Evolutionary conservation across 306 rosid species (phyloP).

Genomic region (Cucurbita argyrosperma): DNA sequence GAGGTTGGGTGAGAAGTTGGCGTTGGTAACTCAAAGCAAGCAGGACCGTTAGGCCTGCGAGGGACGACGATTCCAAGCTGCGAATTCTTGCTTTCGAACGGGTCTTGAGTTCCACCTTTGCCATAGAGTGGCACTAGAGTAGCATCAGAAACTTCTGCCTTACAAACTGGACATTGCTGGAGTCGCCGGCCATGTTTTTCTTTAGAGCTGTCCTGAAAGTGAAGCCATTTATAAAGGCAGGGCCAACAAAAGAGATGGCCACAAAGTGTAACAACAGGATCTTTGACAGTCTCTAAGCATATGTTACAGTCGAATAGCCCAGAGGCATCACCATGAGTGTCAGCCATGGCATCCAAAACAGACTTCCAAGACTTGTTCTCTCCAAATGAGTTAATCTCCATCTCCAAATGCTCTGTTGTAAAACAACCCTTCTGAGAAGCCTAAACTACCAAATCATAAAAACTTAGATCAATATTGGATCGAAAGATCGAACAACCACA

Average conservation of each 20-base stretch:
- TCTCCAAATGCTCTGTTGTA: neutral
- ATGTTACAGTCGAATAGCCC: constrained; percentile 76
- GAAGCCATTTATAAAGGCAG: constrained; percentile 80
- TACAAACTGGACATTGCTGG: constrained; percentile 76
- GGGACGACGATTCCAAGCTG: constrained; percentile 40
- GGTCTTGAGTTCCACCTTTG: constrained; percentile 25
- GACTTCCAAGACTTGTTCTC: neutral
- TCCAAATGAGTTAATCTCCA: constrained; percentile 1
- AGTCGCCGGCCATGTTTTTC: constrained; percentile 18
- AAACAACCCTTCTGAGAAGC: neutral
- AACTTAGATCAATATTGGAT: neutral
- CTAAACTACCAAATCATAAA: neutral
- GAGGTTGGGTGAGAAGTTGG: constrained; percentile 7
- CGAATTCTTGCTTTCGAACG: constrained; percentile 25
- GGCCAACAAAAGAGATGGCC: constrained; percentile 99
- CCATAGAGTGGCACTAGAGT: constrained; percentile 74
- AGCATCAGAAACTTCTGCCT: constrained; percentile 51
- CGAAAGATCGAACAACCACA: neutral
- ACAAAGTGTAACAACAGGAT: constrained; percentile 90
- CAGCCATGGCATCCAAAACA: constrained; percentile 6
- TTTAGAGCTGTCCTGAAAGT: constrained; percentile 10
- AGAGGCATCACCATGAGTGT: constrained; percentile 13
- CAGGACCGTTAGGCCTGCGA: constrained; percentile 42
- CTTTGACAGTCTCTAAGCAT: constrained; percentile 63
- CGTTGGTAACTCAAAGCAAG: constrained; percentile 21